Evolutionary conservation across 768 basidiomycete genomes (phyloP).

Genomic region (Boletus reticulatus): DNA sequence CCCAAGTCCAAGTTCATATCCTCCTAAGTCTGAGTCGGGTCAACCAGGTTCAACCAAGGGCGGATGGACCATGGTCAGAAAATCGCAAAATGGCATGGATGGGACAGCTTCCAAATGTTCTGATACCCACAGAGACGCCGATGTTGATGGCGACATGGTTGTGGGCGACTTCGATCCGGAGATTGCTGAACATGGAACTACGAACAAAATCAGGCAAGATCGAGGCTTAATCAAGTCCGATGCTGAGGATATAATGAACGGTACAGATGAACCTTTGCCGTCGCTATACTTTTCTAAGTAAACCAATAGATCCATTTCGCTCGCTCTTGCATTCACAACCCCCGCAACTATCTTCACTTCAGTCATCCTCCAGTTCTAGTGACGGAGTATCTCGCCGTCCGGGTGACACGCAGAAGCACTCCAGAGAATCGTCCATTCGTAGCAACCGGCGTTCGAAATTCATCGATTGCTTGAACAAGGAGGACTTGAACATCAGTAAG

Average conservation of each 20-base stretch:
- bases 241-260: slow-evolving; percentile 72
- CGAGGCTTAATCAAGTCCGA: slow-evolving; percentile 59
- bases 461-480: slow-evolving; percentile 68
- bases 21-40: slow-evolving; percentile 46
- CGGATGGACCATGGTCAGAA: slow-evolving; percentile 80
- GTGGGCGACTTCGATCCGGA: slow-evolving; percentile 74
- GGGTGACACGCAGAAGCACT: slow-evolving; percentile 52
- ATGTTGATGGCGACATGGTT: slow-evolving; percentile 75
- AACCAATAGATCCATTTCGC: slow-evolving; percentile 55
- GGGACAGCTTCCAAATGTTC: slow-evolving; percentile 20
- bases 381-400: slow-evolving; percentile 17
- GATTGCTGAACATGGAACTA: slow-evolving; percentile 27
- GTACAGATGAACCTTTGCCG: slow-evolving; percentile 40
- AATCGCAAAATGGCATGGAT: slow-evolving; percentile 28
- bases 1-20: slow-evolving; percentile 75
- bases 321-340: slow-evolving; percentile 42
- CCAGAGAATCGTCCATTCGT: slow-evolving; percentile 74
- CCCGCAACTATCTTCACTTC: slow-evolving; percentile 1
- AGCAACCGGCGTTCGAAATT: slow-evolving; percentile 81
- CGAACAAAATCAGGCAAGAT: slow-evolving; percentile 43
- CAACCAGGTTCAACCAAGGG: slow-evolving; percentile 44
- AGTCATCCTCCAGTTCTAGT: slow-evolving; percentile 2
- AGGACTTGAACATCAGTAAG: slow-evolving; percentile 82
- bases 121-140: slow-evolving; percentile 46
- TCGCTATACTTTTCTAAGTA: slow-evolving; percentile 28